Percentiles rank a stretch among this genome's conserved stretches.
phyloP scores from a whole-genome alignment of 176 grass and related monocot species.

The Juncus inflexus region DNA sequence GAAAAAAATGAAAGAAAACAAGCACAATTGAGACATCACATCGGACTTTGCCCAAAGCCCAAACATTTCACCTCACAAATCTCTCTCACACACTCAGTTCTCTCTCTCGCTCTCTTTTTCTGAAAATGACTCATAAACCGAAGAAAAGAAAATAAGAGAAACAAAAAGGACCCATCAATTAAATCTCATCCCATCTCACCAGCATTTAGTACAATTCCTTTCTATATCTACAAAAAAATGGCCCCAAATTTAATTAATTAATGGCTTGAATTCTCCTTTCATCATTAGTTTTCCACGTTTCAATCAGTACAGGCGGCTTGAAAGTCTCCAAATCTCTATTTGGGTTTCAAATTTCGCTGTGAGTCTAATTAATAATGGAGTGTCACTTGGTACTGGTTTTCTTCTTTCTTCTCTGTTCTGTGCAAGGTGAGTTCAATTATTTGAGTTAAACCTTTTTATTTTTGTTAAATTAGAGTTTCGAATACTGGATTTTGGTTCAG shows the following conservation, averaged over 20 bases:
- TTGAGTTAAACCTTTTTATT: slow-evolving; percentile 8
- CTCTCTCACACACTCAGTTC: not conserved
- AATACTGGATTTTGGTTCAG: too few species aligned
- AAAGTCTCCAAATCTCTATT: not conserved
- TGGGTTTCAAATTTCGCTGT: not conserved
- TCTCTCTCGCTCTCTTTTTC: not conserved
- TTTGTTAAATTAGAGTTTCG: too few species aligned
- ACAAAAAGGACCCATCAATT: not conserved
- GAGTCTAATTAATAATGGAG: slow-evolving; percentile 5
- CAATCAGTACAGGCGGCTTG: not conserved
- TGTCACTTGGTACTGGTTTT: slow-evolving; percentile 16
- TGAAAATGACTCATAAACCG: slow-evolving; percentile 17
- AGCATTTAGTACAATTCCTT: slow-evolving; percentile 18
- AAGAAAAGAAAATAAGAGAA: slow-evolving; percentile 11
- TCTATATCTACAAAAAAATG: not conserved
- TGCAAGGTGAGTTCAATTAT: slow-evolving; percentile 12
- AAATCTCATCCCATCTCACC: slow-evolving; percentile 14
- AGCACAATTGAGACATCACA: not conserved
- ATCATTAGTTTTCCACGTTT: not conserved
- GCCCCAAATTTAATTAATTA: slow-evolving; percentile 13
- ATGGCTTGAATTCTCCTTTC: not conserved
- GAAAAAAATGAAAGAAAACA: not conserved
- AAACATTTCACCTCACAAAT: slow-evolving; percentile 22
- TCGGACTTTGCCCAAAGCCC: slow-evolving; percentile 18
- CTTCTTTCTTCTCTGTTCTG: slow-evolving; percentile 20